phyloP scores from a whole-genome alignment of 306 rosid genomes.

The Dalbergia cultrata region DNA sequence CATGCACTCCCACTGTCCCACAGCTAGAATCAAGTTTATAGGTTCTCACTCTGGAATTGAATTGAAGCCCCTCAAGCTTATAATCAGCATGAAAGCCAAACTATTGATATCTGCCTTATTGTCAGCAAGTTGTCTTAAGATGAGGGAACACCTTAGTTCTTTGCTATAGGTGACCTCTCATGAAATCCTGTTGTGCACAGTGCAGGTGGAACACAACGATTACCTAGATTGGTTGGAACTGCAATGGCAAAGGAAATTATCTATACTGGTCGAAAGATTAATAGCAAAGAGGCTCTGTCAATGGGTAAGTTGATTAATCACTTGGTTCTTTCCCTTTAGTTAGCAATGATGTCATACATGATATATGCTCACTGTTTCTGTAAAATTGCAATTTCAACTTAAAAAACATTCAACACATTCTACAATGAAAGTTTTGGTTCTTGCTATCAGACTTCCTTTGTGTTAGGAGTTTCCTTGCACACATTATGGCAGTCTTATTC shows the following conservation, averaged over 20 bases:
- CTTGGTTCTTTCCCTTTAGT: constrained; percentile 4
- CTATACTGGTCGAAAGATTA: constrained; percentile 79
- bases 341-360: constrained; percentile 1
- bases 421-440: constrained; percentile 22
- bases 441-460: constrained; percentile 9
- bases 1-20: background rate
- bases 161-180: constrained; percentile 39
- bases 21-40: background rate
- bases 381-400: constrained; percentile 17
- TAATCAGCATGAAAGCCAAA: constrained; percentile 3
- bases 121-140: background rate
- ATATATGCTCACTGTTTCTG: constrained; percentile 11
- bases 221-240: constrained; percentile 89
- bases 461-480: constrained; percentile 21
- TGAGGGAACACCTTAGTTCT: background rate
- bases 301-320: constrained; percentile 63
- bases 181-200: constrained; percentile 59
- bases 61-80: constrained; percentile 15
- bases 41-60: constrained; percentile 9
- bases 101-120: background rate
- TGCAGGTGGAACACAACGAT: constrained; percentile 94
- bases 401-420: constrained; percentile 8
- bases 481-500: constrained; percentile 20
- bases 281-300: constrained; percentile 76
- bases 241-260: constrained; percentile 89